Evolutionary conservation across 495 filamentous ascomycete species (phyloP).

Genomic region (Trichodelitschia bisporula): DNA sequence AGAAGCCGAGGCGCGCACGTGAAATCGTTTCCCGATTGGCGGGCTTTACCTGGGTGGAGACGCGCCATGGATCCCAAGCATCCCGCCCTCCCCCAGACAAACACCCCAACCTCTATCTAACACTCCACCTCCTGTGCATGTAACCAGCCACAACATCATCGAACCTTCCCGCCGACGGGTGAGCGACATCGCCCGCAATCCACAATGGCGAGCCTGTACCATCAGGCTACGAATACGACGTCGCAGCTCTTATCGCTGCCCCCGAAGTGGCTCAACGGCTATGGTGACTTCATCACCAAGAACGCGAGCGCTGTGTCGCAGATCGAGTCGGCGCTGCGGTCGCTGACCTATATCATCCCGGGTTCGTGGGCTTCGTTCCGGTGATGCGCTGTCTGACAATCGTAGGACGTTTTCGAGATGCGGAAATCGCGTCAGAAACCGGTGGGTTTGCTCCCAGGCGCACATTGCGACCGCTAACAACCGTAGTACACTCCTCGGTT

Average conservation of each 20-base stretch:
- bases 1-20: too few relatives aligned
- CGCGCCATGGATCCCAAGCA: too few relatives aligned
- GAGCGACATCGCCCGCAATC: too few relatives aligned
- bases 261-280: conserved; percentile 52
- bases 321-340: conserved; percentile 78
- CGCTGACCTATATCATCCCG: conserved; percentile 85
- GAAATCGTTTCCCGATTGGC: too few relatives aligned
- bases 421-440: conserved; percentile 82
- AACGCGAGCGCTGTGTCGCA: conserved; percentile 78
- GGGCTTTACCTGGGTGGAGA: too few relatives aligned
- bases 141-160: too few relatives aligned
- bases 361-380: conserved; percentile 21
- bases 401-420: conserved; percentile 71
- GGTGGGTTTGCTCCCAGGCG: conserved; percentile 17
- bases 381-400: conserved; percentile 5
- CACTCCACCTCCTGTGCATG: too few relatives aligned
- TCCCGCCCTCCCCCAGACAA: too few relatives aligned
- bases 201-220: too few relatives aligned
- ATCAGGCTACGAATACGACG: too few relatives aligned
- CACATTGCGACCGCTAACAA: background rate
- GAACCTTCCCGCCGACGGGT: too few relatives aligned
- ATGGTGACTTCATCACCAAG: conserved; percentile 81
- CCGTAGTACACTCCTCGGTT: conserved; percentile 52
- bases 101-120: too few relatives aligned
- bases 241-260: conserved; percentile 23